Evolutionary conservation across 2,329 filamentous ascomycete genomes (phyloP), one percentile per base, ranked within the genome.

Genomic region (Penicillium expansum): DNA sequence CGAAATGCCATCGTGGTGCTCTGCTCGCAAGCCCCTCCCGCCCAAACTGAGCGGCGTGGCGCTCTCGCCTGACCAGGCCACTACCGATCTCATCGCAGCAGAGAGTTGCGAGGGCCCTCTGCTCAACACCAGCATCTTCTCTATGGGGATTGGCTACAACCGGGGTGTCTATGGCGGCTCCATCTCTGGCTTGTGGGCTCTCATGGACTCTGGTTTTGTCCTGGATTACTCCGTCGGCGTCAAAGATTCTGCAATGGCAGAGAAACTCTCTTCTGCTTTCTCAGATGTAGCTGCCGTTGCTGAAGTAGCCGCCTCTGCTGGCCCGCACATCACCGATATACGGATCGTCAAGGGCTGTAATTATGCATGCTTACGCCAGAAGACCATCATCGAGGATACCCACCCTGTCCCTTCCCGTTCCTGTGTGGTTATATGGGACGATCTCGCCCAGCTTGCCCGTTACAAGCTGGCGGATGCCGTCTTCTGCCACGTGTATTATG

Each of bases 401-500:
- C 50, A 57, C 20, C 55, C 58, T 20, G 20, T 55, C 5, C 37
- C 51, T 2, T 60, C 58, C 6, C 45, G 32, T 22, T 55, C 58
- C 1, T 60, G 58, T 33, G 33, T 60, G n/a, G 58, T 60, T 33
- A 48, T 60, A 9, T 57, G 58, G 58, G 52, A 58, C 22, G 55
- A 60, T 29, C 58, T 60, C 4, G 58, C 57, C 27, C 55, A 52
- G 2, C 51, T 60, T 44, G 58, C 58, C 18, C 58, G 58, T n/a
- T 60, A 58, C 55, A 60, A 60, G 32, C 22, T 58, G 3, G 58
- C 58, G 0, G 58, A 60, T 16, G 58, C 58, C 16, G 55, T 58
- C 7, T 60, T 60, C 48, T 60, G 58, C 39, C 58, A 60, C 10
- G 58, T 60, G 33, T 60, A 60, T 32, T 60, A 60, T 30, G 52